Base-by-base conservation (phyloP, 371 early-diverging fungal species). In the Mortierella sp. region DNA sequence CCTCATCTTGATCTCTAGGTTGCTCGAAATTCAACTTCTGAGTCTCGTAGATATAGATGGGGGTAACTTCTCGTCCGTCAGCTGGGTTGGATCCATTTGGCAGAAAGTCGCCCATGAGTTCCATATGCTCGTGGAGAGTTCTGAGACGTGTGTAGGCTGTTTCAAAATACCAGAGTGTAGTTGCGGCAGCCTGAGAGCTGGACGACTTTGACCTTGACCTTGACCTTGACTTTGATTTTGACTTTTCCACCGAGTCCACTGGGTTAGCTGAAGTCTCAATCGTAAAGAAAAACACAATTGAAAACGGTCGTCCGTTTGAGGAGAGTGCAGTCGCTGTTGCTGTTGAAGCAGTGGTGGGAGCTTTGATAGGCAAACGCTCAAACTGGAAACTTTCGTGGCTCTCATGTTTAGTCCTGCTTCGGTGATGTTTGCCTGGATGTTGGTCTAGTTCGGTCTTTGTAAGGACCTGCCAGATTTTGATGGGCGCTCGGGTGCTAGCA, bases 271-370 rank as follows among this genome's bases (percentile, higher is more conserved):
- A 5, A 24, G 66, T n/a, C 32, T 75, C 70, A 22, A 75, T 62
- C 11, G 76, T 70, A 40, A 75, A 75, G 63, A 75, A 75, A 45
- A 75, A 63, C 20, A 75, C 76, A 37, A 75, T 43, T 9, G 76
- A 66, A 57, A 75, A 75, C 2, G 76, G 67, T 14, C 37, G 40
- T 5, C 61, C 60, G n/a, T 47, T 62, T 0, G 62, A 62, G n/a
- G 62, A 62, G 14, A 58, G 64, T 37, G 75, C 64, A 9, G 58
- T 22, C 6, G 64, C 57, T 30, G 69, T 57, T 24, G 75, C 47
- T 18, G 65, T 43, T 5, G 75, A 64, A 0, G 49, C 22, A 8
- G 14, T 39, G 3, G 14, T 39, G 3, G 71, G 62, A 3, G 64
- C 59, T 26, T 68, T 68, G 32, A 63, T 64, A 4, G 75, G 68